Conservation (phyloP, 371 early-diverging fungal genomes). For the Syncephalastrum sp. region DNA sequence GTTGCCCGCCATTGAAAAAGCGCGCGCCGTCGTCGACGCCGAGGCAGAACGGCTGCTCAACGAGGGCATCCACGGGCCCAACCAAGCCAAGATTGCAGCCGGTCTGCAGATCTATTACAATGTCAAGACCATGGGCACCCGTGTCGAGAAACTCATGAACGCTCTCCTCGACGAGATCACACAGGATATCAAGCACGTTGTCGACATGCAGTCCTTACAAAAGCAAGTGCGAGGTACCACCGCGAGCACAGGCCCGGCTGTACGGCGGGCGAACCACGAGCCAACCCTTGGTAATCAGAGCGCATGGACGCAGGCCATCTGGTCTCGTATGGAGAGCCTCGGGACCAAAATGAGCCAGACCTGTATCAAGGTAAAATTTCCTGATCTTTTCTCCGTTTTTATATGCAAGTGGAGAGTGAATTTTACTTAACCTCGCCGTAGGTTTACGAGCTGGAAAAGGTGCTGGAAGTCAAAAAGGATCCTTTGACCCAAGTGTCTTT, state of each 20-base stretch:
- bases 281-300: slow-evolving; percentile 53
- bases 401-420: background rate
- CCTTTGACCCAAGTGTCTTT: slow-evolving; percentile 65
- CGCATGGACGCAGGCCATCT: slow-evolving; percentile 53
- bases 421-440: slow-evolving; percentile 11
- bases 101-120: slow-evolving; percentile 78
- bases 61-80: slow-evolving; percentile 56
- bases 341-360: slow-evolving; percentile 72
- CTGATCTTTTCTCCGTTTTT: background rate
- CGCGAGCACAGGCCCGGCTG: slow-evolving; percentile 23
- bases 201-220: slow-evolving; percentile 64
- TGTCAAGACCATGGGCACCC: slow-evolving; percentile 57
- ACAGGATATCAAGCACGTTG: slow-evolving; percentile 54
- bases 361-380: slow-evolving; percentile 55
- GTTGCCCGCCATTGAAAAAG: slow-evolving; percentile 41
- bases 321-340: slow-evolving; percentile 72
- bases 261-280: slow-evolving; percentile 53
- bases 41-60: slow-evolving; percentile 58
- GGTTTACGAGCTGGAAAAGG: slow-evolving; percentile 73
- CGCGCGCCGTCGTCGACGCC: slow-evolving; percentile 44
- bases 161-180: slow-evolving; percentile 49
- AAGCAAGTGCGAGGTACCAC: slow-evolving; percentile 62
- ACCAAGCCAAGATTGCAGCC: slow-evolving; percentile 71
- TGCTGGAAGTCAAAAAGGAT: slow-evolving; percentile 70
- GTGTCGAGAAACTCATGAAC: slow-evolving; percentile 44